Evolutionary conservation across 805 yeast species (phyloP).

Genomic region (Maudiozyma turicensis): DNA sequence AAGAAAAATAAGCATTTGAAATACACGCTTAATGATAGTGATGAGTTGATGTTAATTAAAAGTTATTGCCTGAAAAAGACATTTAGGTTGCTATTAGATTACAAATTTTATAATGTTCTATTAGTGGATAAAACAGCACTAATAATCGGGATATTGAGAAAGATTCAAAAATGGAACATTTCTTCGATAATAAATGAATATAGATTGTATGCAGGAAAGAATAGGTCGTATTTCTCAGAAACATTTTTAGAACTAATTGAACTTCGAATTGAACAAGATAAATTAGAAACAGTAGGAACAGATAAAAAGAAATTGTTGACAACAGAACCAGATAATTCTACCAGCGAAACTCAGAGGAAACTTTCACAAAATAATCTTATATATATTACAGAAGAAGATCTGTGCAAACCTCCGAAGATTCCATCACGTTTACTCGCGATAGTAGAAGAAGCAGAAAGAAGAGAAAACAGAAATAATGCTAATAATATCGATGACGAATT

Average conservation of each 20-base stretch:
- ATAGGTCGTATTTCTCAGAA: slow-evolving; percentile 71
- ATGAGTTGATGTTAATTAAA: slow-evolving; percentile 71
- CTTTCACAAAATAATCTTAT: slow-evolving; percentile 9
- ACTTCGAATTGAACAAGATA: slow-evolving; percentile 26
- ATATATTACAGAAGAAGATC: slow-evolving; percentile 22
- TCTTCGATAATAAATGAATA: slow-evolving; percentile 80
- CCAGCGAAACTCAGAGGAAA: slow-evolving; percentile 3
- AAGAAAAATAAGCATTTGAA: background rate
- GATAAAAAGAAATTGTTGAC: background rate
- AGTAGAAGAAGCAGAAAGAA: slow-evolving; percentile 17
- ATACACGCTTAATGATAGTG: slow-evolving; percentile 30
- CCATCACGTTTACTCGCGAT: slow-evolving; percentile 21
- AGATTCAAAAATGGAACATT: slow-evolving; percentile 82
- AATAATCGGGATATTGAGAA: slow-evolving; percentile 70
- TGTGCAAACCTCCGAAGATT: slow-evolving; percentile 19
- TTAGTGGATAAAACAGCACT: slow-evolving; percentile 75
- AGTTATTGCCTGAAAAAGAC: slow-evolving; percentile 55
- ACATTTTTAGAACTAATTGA: slow-evolving; percentile 69
- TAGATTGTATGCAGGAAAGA: slow-evolving; percentile 61
- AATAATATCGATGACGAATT: slow-evolving; percentile 3
- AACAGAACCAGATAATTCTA: background rate
- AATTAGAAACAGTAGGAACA: background rate
- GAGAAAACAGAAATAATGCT: background rate
- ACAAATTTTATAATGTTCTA: slow-evolving; percentile 53
- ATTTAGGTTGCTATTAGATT: slow-evolving; percentile 55